Conservation (phyloP, 345 rosid genomes). For the Camelina neglecta region DNA sequence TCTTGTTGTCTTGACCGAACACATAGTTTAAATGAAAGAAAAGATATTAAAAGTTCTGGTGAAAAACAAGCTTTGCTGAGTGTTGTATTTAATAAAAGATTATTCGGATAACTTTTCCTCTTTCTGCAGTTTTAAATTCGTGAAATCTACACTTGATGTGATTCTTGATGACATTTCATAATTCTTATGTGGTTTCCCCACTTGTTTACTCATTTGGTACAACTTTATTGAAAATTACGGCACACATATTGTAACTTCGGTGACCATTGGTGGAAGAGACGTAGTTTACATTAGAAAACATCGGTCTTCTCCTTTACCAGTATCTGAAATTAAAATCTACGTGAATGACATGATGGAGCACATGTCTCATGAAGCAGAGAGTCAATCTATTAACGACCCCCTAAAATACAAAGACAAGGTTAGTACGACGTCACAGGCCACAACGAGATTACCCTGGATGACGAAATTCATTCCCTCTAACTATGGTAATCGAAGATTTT, state of each 20-base stretch:
- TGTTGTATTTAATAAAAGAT: no score
- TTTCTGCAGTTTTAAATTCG: not conserved
- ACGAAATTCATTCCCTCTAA: not conserved
- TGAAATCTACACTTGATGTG: slow-evolving; percentile 18
- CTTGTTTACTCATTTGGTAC: slow-evolving; percentile 30
- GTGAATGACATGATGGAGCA: slow-evolving; percentile 75
- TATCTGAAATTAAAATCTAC: slow-evolving; percentile 75
- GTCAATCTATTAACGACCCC: slow-evolving; percentile 67
- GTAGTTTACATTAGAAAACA: slow-evolving; percentile 93
- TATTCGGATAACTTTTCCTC: no score
- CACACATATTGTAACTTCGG: slow-evolving; percentile 90
- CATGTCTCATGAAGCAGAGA: slow-evolving; percentile 65
- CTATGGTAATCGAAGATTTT: slow-evolving; percentile 10
- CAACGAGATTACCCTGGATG: slow-evolving; percentile 5
- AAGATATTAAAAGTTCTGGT: not conserved
- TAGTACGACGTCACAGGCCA: slow-evolving; percentile 40
- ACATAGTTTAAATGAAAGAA: slow-evolving; percentile 6
- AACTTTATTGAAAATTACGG: slow-evolving; percentile 89
- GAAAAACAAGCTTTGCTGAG: not conserved
- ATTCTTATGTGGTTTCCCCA: slow-evolving; percentile 37
- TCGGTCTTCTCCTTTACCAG: slow-evolving; percentile 76
- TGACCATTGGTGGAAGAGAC: slow-evolving; percentile 95
- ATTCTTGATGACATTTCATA: slow-evolving; percentile 18
- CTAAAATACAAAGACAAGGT: slow-evolving; percentile 97
- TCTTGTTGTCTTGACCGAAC: slow-evolving; percentile 7